Conservation (phyloP, 83 land plant genomes). For the Isoetes engelmannii region DNA sequence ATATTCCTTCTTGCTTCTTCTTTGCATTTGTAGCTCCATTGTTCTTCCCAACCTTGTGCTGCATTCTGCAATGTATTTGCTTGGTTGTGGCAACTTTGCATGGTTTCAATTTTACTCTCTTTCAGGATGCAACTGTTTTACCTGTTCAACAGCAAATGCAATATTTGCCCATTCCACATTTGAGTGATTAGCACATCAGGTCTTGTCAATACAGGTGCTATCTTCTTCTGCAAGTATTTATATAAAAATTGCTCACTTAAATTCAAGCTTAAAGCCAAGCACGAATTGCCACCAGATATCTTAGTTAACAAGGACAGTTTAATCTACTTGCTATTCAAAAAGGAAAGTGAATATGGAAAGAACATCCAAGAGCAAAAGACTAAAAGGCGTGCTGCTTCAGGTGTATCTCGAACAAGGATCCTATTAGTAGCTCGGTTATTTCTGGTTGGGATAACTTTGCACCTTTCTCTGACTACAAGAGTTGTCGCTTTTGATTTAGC, state of each 20-base stretch:
- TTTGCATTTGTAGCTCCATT: too few relatives aligned
- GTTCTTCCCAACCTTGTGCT: too few relatives aligned
- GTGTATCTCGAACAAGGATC: conserved; percentile 41
- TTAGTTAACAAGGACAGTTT: background rate
- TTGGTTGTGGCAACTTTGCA: too few relatives aligned
- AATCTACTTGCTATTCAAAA: background rate
- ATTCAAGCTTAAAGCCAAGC: too few relatives aligned
- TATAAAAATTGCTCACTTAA: background rate
- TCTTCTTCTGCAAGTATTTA: conserved; percentile 35
- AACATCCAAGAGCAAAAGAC: background rate
- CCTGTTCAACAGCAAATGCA: conserved; percentile 92
- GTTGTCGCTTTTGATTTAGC: background rate
- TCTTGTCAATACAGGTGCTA: conserved; percentile 77
- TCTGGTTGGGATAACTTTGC: conserved; percentile 30
- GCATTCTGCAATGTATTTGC: too few relatives aligned
- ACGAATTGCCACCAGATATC: background rate
- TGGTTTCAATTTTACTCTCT: too few relatives aligned
- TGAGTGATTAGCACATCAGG: conserved; percentile 71
- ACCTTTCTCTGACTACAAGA: conserved; percentile 3
- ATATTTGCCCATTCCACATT: conserved; percentile 98
- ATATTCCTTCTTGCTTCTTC: too few relatives aligned
- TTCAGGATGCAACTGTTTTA: conserved; percentile 9
- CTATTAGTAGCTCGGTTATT: conserved; percentile 39
- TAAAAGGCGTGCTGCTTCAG: conserved; percentile 45
- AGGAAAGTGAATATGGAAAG: background rate